These are phyloP conservation scores for Saccharomycopsis fibuligera DNA, from an alignment of 805 yeast species.

Conservation along the genomic window DNA sequence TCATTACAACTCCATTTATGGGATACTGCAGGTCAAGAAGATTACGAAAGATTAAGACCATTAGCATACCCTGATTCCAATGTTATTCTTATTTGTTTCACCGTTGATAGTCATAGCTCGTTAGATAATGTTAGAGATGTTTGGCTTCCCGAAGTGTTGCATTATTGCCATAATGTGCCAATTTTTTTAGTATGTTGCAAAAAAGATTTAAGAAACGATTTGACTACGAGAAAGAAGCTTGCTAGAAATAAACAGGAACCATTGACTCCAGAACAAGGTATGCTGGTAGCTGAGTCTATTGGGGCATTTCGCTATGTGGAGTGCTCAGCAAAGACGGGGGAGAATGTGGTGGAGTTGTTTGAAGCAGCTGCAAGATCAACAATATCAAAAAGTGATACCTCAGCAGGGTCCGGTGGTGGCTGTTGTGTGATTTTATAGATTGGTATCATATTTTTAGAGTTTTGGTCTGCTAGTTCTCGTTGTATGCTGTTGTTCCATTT, in stretches of 20 bases:
- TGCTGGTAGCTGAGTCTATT: slow-evolving; percentile 40
- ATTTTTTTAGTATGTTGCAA: slow-evolving; percentile 52
- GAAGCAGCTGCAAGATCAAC: slow-evolving; percentile 42
- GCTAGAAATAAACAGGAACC: slow-evolving; percentile 41
- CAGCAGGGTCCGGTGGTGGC: not conserved
- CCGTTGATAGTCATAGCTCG: slow-evolving; percentile 49
- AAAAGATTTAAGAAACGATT: slow-evolving; percentile 49
- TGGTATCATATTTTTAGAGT: not conserved
- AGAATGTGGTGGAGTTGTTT: slow-evolving; percentile 52
- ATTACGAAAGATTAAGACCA: slow-evolving; percentile 57
- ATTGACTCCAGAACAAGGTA: slow-evolving; percentile 39
- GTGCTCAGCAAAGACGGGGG: slow-evolving; percentile 57
- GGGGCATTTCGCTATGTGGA: slow-evolving; percentile 49
- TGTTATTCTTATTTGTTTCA: slow-evolving; percentile 51
- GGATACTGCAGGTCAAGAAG: slow-evolving; percentile 67
- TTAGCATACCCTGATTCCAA: slow-evolving; percentile 56
- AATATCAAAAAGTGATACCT: not conserved
- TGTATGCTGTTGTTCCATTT: not conserved
- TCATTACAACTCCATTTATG: slow-evolving; percentile 47
- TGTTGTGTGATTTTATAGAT: slow-evolving; percentile 2
- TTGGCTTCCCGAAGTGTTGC: slow-evolving; percentile 52
- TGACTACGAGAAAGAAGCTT: slow-evolving; percentile 43
- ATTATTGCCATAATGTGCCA: slow-evolving; percentile 48
- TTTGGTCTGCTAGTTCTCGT: not conserved
- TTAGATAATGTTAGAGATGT: slow-evolving; percentile 46